Evolutionary conservation across 352 stramenopile genomes (phyloP), one percentile per base, ranked within the genome.

Genomic region (Pythium aristosporum): DNA sequence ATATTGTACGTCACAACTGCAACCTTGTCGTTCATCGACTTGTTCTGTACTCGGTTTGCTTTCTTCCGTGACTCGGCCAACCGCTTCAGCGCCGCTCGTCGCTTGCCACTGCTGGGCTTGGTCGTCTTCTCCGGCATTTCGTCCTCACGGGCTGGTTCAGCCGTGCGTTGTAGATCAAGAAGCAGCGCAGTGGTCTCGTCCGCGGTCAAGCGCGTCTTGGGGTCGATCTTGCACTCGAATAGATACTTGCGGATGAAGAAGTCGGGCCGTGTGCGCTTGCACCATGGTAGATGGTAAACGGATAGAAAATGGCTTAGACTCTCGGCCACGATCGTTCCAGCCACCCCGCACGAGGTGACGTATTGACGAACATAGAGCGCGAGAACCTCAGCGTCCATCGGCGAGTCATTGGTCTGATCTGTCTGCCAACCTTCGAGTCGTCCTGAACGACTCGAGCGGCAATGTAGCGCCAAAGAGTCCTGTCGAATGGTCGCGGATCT

Each of bases 1-100:
- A 81, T 70, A 50, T 89, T 91, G 58, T 88, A 91, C 0, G 75
- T 74, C 7, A 91, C 72, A 25, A 89, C 68, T 9, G 79, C 55
- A 32, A 80, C 77, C 12, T 66, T 73, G 37, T 63, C 58, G 9
- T 39, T 28, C 48, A 72, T 52, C 2, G 55, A 49, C 30, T 70
- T 73, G 47, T 84, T 48, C 11, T 56, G n/a, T 3, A 64, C 3
- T 28, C 43, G 51, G 23, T 65, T 12, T 57, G 50, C 12, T 64
- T 57, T 61, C 71, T 80, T 57, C 72, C 63, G 52, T 12, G 65
- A 44, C 47, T 64, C 20, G 11, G 65, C 44, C 11, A 69, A 54
- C 34, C 65, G 37, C 13, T 47, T 59, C n/a, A 69, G 11, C 1
- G 51, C 32, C 3, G 43, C 18, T 7, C 20, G 18, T 46, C 15